Base-by-base conservation (phyloP, 805 yeast genomes). In the Candida ovalis region DNA sequence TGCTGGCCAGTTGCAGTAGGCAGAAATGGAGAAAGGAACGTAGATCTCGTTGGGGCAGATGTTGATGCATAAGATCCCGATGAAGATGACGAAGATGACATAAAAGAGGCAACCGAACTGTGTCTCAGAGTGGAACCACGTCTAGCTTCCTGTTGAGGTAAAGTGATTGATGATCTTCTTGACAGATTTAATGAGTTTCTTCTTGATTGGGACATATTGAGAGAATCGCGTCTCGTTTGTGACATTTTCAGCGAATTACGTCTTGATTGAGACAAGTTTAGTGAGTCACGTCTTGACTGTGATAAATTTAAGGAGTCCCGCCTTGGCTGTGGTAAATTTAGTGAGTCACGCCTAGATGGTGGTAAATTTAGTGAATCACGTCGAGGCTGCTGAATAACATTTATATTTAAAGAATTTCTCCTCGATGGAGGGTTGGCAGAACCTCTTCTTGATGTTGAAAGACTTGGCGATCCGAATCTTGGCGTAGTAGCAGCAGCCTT, bases 381-480 rank as follows among this genome's bases (percentile, higher is more conserved):
- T 45, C 58, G 49, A 17, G 61, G 52, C 17, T 27, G 40, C 22
- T n/a, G 42, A n/a, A 17, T 4, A n/a, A 4, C 38, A 18, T 12
- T 18, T 7, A 35, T 9, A 19, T 40, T 22, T 5, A 45, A 42
- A 3, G 38, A 50, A 41, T 65, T 60, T 18, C 52, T 57, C 43
- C 57, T 65, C 22, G 48, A 42, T 17, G 40, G 28, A 8, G 49
- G 30, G 36, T 44, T 52, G 18, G 49, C 42, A 5, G 77, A 72
- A 1, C 71, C 68, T 37, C 69, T 66, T 53, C 77, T 65, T 2
- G 60, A 48, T 2, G 54, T 44, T 12, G 57, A 45, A 23, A 49
- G 24, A 4, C 43, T 42, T 3, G 56, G 52, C 4, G 60, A 54
- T 1, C 55, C 54, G 9, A 52, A 45, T 25, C 55, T 49, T 7